Evolutionary conservation across 176 grass and related monocot genomes (phyloP).

Genomic region (Leersia perrieri): DNA sequence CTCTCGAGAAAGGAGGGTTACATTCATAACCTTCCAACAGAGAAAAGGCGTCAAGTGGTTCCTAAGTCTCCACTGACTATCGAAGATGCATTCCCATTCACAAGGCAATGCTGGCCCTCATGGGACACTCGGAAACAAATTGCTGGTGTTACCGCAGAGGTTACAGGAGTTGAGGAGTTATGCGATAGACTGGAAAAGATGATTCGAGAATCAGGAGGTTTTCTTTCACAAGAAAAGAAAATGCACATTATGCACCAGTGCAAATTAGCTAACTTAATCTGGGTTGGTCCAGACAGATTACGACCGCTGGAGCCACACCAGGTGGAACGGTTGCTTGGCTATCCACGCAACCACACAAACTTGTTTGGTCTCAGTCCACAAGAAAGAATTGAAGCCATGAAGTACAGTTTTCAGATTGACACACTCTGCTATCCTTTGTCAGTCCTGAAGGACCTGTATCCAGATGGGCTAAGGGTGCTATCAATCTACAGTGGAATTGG

Average conservation of each 20-base stretch:
- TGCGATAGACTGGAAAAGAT: constrained; percentile 57
- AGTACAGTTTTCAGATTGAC: constrained; percentile 65
- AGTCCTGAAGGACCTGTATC: constrained; percentile 54
- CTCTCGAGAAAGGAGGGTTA: constrained; percentile 70
- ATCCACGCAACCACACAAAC: constrained; percentile 58
- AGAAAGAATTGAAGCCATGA: constrained; percentile 53
- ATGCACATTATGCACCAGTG: constrained; percentile 49
- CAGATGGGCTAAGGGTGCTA: constrained; percentile 57
- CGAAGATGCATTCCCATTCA: constrained; percentile 56
- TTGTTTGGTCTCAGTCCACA: constrained; percentile 34
- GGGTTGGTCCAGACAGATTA: no score
- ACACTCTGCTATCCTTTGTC: constrained; percentile 58
- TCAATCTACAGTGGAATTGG: constrained; percentile 80
- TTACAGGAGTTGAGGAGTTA: constrained; percentile 7
- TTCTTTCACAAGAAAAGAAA: constrained; percentile 41
- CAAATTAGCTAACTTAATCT: no score
- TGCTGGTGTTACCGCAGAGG: constrained; percentile 30
- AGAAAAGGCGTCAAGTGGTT: constrained; percentile 30
- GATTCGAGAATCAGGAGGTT: constrained; percentile 47
- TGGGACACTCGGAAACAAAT: constrained; percentile 76
- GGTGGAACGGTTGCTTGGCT: constrained; percentile 73
- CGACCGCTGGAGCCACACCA: no score
- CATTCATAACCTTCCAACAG: constrained; percentile 73
- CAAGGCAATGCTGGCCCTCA: constrained; percentile 56
- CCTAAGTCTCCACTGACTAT: constrained; percentile 63